These are phyloP conservation scores for Acanthamoeba lugdunensis DNA, from an alignment of 208 protist genomes.

Conservation along the genomic window DNA sequence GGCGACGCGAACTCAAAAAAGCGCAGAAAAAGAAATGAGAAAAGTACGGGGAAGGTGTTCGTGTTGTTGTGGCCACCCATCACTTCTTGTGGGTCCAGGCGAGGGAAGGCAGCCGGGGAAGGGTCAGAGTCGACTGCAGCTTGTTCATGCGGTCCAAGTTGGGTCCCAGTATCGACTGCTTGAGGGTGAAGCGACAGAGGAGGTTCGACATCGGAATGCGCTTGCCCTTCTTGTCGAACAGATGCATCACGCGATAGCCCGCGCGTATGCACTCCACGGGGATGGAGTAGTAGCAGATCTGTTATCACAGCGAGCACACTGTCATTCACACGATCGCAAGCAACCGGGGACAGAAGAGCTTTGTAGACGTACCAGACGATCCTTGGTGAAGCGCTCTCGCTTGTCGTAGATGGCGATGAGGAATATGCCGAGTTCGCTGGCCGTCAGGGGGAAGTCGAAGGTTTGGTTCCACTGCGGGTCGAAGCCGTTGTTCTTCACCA, in stretches of 20 bases:
- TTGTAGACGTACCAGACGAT: constrained; percentile 35
- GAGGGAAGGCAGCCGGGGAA: constrained; percentile 7
- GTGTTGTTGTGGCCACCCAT: no score
- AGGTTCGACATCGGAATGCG: constrained; percentile 76
- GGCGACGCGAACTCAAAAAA: no score
- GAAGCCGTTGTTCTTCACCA: constrained; percentile 79
- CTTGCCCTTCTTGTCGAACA: constrained; percentile 71
- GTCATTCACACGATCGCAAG: neutral
- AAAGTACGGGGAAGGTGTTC: no score
- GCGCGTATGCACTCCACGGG: constrained; percentile 64
- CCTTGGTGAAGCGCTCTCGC: constrained; percentile 73
- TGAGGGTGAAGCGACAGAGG: constrained; percentile 77
- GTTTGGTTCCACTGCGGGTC: constrained; percentile 79
- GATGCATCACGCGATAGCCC: constrained; percentile 74
- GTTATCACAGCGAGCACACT: neutral
- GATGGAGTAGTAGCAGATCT: constrained; percentile 70
- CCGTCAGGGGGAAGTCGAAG: constrained; percentile 68
- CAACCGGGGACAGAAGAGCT: constrained; percentile 13
- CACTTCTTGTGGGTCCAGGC: neutral
- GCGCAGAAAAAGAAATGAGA: no score
- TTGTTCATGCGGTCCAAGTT: constrained; percentile 31
- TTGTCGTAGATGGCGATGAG: constrained; percentile 79
- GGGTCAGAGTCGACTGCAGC: constrained; percentile 27
- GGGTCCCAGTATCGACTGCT: neutral
- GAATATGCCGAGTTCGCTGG: constrained; percentile 74